Percentiles rank a stretch among this genome's conserved stretches.
Conservation (phyloP, 257 asterid genomes). For the Ehretia macrophylla region DNA sequence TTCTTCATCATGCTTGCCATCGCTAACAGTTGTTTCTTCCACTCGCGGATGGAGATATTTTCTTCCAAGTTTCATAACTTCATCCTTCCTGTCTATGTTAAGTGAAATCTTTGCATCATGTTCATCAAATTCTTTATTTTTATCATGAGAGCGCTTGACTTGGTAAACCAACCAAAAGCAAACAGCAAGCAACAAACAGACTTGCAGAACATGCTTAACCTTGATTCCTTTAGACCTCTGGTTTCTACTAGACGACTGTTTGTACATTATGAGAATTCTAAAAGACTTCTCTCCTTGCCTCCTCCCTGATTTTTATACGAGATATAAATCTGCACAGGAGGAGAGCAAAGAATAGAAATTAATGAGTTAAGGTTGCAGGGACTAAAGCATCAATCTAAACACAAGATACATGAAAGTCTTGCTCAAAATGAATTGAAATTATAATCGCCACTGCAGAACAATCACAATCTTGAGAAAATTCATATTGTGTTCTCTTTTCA, state of each 20-base stretch:
- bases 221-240: slow-evolving; percentile 68
- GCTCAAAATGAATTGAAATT: too few species aligned
- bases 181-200: slow-evolving; percentile 73
- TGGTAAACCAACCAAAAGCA: slow-evolving; percentile 95
- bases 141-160: slow-evolving; percentile 78
- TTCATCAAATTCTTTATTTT: slow-evolving; percentile 69
- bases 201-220: slow-evolving; percentile 57
- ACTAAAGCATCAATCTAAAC: too few species aligned
- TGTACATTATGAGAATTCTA: slow-evolving; percentile 49
- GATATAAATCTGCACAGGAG: slow-evolving; percentile 16
- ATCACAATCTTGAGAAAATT: too few species aligned
- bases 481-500: too few species aligned
- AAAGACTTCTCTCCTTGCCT: slow-evolving; percentile 11
- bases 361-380: too few species aligned
- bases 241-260: slow-evolving; percentile 68
- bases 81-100: slow-evolving; percentile 21
- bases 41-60: slow-evolving; percentile 45
- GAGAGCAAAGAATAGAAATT: neutral
- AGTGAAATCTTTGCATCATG: slow-evolving; percentile 34
- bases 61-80: slow-evolving; percentile 55
- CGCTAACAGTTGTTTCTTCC: slow-evolving; percentile 28
- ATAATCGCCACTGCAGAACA: too few species aligned
- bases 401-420: too few species aligned
- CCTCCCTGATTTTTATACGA: slow-evolving; percentile 13
- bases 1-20: slow-evolving; percentile 29